phyloP scores from a whole-genome alignment of 495 filamentous ascomycete species.

The Penicillium canescens region DNA sequence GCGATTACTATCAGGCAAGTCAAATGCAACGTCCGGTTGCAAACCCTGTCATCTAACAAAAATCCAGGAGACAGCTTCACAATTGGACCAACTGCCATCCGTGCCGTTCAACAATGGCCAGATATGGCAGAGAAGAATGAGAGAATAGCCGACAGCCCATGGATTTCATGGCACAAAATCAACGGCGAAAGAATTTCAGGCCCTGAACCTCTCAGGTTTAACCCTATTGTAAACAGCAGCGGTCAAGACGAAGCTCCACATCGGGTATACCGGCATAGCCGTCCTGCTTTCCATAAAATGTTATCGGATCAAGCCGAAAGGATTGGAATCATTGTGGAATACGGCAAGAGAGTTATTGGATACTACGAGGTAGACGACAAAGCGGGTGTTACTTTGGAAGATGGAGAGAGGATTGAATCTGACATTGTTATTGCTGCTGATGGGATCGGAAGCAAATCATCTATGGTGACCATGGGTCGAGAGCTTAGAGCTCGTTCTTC shows the following conservation, averaged over 20 bases:
- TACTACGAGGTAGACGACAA: constrained; percentile 49
- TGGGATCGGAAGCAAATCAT: constrained; percentile 53
- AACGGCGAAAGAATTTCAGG: constrained; percentile 49
- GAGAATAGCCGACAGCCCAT: constrained; percentile 44
- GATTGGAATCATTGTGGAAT: constrained; percentile 51
- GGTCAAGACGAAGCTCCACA: constrained; percentile 25
- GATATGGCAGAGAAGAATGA: constrained; percentile 50
- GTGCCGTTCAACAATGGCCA: constrained; percentile 58
- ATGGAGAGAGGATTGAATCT: constrained; percentile 47
- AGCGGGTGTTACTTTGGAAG: constrained; percentile 44
- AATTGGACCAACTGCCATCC: constrained; percentile 45
- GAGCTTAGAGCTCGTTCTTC: constrained; percentile 12
- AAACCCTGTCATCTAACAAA: background rate
- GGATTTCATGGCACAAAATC: constrained; percentile 55
- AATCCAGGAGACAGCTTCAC: constrained; percentile 55
- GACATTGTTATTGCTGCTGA: constrained; percentile 59
- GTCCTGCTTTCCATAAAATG: constrained; percentile 57
- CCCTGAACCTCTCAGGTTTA: constrained; percentile 32
- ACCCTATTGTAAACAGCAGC: background rate
- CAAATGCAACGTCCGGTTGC: too few species aligned
- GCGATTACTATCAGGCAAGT: constrained; percentile 9
- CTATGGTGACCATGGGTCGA: constrained; percentile 35
- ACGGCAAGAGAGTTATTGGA: constrained; percentile 46
- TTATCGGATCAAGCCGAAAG: constrained; percentile 51
- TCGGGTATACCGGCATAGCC: constrained; percentile 38